phyloP scores from a whole-genome alignment of 371 early-diverging fungal genomes.

The Synchytrium microbalum region DNA sequence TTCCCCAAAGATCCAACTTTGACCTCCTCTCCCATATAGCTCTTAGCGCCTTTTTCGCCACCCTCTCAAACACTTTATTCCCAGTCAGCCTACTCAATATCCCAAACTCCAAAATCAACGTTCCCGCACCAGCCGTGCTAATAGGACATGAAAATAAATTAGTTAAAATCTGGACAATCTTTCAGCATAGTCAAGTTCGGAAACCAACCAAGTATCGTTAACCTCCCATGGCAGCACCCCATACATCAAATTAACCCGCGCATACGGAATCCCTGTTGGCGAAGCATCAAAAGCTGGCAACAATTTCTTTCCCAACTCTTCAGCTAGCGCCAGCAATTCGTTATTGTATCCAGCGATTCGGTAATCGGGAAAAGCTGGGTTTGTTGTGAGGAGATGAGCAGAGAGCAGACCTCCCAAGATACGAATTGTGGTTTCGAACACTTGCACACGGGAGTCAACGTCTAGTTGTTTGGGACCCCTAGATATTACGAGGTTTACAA shows the following conservation, averaged over 20 bases:
- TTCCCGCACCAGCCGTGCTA: slow-evolving; percentile 90
- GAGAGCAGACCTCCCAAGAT: slow-evolving; percentile 82
- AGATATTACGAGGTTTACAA: slow-evolving; percentile 61
- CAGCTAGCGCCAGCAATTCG: slow-evolving; percentile 68
- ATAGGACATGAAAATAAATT: no score
- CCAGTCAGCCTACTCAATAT: slow-evolving; percentile 78
- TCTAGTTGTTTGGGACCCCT: slow-evolving; percentile 58
- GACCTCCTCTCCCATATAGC: slow-evolving; percentile 74
- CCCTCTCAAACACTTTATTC: slow-evolving; percentile 67
- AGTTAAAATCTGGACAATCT: no score
- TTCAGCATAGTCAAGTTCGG: no score
- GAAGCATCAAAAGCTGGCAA: slow-evolving; percentile 81
- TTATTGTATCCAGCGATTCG: slow-evolving; percentile 54
- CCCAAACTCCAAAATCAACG: slow-evolving; percentile 92
- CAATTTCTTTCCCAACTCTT: slow-evolving; percentile 77
- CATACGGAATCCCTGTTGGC: slow-evolving; percentile 78
- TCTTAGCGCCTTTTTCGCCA: slow-evolving; percentile 45
- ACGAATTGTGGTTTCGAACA: slow-evolving; percentile 91
- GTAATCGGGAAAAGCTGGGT: slow-evolving; percentile 47
- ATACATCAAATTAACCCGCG: slow-evolving; percentile 70
- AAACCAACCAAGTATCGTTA: slow-evolving; percentile 68
- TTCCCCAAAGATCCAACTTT: slow-evolving; percentile 69
- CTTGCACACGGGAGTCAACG: slow-evolving; percentile 79
- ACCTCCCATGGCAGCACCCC: slow-evolving; percentile 67
- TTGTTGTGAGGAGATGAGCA: slow-evolving; percentile 78